These are phyloP conservation scores for Backusella luteola DNA, from an alignment of 192 early-diverging fungal species.

Conservation along the genomic window DNA sequence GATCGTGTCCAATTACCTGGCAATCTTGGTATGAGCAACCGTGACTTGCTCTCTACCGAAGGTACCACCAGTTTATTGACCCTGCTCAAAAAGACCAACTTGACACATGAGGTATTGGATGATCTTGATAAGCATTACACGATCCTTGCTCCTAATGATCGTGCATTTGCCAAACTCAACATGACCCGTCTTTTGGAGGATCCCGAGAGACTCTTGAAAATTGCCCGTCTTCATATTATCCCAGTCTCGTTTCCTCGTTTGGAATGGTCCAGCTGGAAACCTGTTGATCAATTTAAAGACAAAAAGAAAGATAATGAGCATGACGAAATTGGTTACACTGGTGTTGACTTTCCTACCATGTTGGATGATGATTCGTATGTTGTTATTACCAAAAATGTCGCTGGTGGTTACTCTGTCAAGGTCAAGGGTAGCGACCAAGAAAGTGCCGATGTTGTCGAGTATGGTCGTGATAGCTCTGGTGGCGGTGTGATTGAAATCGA, in stretches of 20 bases:
- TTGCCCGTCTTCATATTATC: constrained; percentile 64
- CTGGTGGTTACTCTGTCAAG: constrained; percentile 10
- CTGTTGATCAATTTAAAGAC: neutral
- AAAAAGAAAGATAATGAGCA: neutral
- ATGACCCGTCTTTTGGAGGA: constrained; percentile 32
- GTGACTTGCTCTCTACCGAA: constrained; percentile 42
- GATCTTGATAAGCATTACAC: constrained; percentile 37
- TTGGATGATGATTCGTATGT: constrained; percentile 13
- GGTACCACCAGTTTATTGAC: constrained; percentile 37
- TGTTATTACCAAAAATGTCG: constrained; percentile 4
- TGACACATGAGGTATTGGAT: constrained; percentile 38
- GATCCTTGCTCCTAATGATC: constrained; percentile 50
- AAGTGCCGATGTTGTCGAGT: constrained; percentile 14
- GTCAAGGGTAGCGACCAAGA: constrained; percentile 22
- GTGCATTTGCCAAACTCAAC: constrained; percentile 49
- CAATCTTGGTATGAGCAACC: constrained; percentile 38
- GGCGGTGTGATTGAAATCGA: constrained; percentile 37
- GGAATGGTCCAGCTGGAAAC: neutral
- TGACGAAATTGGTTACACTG: constrained; percentile 4
- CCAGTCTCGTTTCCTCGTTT: constrained; percentile 34
- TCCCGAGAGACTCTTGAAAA: constrained; percentile 41
- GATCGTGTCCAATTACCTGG: constrained; percentile 47
- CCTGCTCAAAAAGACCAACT: constrained; percentile 39
- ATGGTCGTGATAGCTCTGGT: constrained; percentile 21
- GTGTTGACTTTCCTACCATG: constrained; percentile 24